These are phyloP conservation scores for Alternaria angustiovoidea DNA, from an alignment of 2,329 filamentous ascomycete species.

Conservation along the genomic window DNA sequence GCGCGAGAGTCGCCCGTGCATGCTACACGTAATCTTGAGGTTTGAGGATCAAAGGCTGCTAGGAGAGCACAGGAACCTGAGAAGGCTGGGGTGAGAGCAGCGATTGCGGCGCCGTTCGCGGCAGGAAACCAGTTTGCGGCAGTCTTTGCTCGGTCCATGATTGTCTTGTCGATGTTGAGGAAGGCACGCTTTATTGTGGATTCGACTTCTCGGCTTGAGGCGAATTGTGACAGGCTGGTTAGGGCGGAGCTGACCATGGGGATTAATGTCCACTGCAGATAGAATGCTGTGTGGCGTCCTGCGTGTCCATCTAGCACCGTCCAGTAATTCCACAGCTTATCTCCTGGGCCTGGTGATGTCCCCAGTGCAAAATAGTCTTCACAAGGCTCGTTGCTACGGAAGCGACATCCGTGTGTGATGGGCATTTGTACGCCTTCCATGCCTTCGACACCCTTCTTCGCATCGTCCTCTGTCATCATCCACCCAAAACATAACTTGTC, in stretches of 20 bases:
- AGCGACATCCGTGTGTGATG: slow-evolving; percentile 43
- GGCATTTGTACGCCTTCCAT: slow-evolving; percentile 31
- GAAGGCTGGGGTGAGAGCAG: slow-evolving; percentile 50
- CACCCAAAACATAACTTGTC: slow-evolving; percentile 37
- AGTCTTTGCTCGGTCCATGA: slow-evolving; percentile 54
- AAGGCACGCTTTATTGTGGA: slow-evolving; percentile 67
- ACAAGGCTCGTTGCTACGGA: slow-evolving; percentile 42
- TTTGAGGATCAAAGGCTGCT: slow-evolving; percentile 66
- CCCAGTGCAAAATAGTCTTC: slow-evolving; percentile 46
- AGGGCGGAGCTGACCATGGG: slow-evolving; percentile 54
- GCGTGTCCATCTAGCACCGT: slow-evolving; percentile 62
- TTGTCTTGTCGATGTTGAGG: slow-evolving; percentile 64
- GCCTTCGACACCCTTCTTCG: slow-evolving; percentile 17
- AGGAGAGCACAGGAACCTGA: slow-evolving; percentile 71
- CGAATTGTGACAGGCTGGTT: slow-evolving; percentile 33
- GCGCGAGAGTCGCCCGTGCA: slow-evolving; percentile 74
- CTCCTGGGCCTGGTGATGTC: slow-evolving; percentile 38
- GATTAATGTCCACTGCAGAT: slow-evolving; percentile 54
- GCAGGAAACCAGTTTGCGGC: slow-evolving; percentile 52
- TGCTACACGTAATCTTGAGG: slow-evolving; percentile 66
- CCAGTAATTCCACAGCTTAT: slow-evolving; percentile 48
- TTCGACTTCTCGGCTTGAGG: slow-evolving; percentile 60
- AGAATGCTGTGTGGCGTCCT: slow-evolving; percentile 54
- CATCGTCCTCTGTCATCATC: slow-evolving; percentile 40
- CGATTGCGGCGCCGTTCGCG: slow-evolving; percentile 38